Evolutionary conservation across 371 early-diverging fungal genomes (phyloP), one percentile per base, ranked within the genome.

Genomic region (Blakeslea trispora): DNA sequence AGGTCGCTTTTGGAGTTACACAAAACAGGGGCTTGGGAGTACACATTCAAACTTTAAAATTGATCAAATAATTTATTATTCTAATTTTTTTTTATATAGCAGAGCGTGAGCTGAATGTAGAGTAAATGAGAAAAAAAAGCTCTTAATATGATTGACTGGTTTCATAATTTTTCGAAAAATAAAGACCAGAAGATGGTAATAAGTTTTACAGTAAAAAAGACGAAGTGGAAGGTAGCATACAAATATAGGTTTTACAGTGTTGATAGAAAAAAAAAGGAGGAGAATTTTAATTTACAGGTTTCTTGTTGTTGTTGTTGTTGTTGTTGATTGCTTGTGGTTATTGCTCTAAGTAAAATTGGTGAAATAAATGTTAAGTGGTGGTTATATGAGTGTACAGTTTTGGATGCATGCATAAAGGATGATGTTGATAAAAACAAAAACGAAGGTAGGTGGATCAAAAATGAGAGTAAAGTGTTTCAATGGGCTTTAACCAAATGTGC

Each of bases 401-500:
- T 48, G 48, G 39, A 47, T 40, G 41, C 14, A 17, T 17, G n/a
- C n/a, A n/a, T n/a, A n/a, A n/a, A n/a, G n/a, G n/a, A 56, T 31
- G 48, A 24, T 48, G 24, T 23, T 48, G 41, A 39, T 45, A 22
- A 5, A 21, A 32, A n/a, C n/a, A n/a, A 32, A 37, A 45, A 46
- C 22, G 19, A 37, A 35, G 22, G 23, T 24, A 45, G n/a, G 13
- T 19, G 43, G 13, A 44, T 42, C 45, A 46, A 28, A 17, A 35
- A 28, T 35, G 44, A 22, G 41, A 21, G 7, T 42, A 21, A 14
- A 22, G 31, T 21, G 19, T 53, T 70, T n/a, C n/a, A n/a, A n/a
- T n/a, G n/a, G n/a, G n/a, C n/a, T n/a, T n/a, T 63, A 74, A 45
- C 74, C 74, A 59, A 74, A 68, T 24, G 68, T 68, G 32, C 68